Conservation (phyloP, 345 rosid genomes). For the Heritiera littoralis region DNA sequence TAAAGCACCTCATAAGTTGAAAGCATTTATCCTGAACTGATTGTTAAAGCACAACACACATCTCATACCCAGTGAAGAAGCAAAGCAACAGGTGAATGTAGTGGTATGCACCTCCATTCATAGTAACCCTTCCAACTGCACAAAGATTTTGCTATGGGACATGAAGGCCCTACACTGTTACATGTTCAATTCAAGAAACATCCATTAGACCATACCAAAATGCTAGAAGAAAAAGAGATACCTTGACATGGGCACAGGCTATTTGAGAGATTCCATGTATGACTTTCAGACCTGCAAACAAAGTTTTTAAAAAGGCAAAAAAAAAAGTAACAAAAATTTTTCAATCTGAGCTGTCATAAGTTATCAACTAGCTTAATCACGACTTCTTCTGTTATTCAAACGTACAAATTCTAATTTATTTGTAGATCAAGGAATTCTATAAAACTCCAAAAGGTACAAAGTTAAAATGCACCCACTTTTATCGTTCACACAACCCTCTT, state of each 20-base stretch:
- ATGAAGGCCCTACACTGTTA: constrained; percentile 51
- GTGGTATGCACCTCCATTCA: constrained; percentile 76
- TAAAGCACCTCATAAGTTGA: background rate
- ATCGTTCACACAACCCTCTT: too few relatives aligned
- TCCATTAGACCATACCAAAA: constrained; percentile 5
- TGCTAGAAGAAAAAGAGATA: constrained; percentile 29
- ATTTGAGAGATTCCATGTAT: constrained; percentile 64
- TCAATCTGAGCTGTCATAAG: background rate
- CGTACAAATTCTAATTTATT: background rate
- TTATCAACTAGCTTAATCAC: background rate
- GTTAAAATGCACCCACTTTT: background rate
- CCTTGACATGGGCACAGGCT: constrained; percentile 76
- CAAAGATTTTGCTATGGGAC: constrained; percentile 39
- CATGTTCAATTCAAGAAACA: constrained; percentile 20
- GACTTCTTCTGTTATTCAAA: background rate
- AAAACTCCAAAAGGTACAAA: background rate
- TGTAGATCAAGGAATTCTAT: background rate
- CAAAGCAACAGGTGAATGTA: constrained; percentile 78
- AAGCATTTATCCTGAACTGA: background rate
- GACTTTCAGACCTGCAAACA: constrained; percentile 37
- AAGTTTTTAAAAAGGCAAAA: background rate
- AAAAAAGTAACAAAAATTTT: background rate
- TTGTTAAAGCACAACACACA: constrained; percentile 9
- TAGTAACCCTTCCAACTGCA: constrained; percentile 68
- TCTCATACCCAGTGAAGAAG: constrained; percentile 89